Base-by-base conservation (phyloP, 2,329 filamentous ascomycete species). In the Pezicula rhizophila region DNA sequence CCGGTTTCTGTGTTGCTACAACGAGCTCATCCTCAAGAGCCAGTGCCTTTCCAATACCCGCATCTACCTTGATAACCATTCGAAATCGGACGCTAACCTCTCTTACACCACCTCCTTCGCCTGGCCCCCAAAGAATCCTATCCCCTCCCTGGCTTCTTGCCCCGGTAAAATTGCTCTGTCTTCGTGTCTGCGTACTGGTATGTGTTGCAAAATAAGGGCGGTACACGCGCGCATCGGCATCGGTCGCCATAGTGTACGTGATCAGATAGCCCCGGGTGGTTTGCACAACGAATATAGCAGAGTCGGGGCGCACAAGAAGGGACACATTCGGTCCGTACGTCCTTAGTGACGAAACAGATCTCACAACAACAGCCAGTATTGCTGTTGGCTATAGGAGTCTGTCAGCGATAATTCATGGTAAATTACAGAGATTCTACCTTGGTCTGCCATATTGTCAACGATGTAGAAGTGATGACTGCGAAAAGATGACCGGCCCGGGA, bases 21-120 rank as follows among this genome's bases (percentile, higher is more conserved):
- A 97, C 77, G 37, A 99, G 74, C 66, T 97, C 93, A 48, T 96
- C 89, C 57, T 97, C 93, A 18, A 97, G 76, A 2, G 93, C 92
- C 47, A 97, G 71, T 10, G 88, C 89, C 60, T 84, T 88, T 57
- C 84, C 84, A 59, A 99, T 96, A 2, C 93, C 93, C 2, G 93
- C 93, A 68, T 99, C 93, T 15, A 99, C 89, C 65, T 95, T 95
- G 63, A 99, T 97, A 12, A 96, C 92, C 87, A 96, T 96, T 49
- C 92, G 82, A 68, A 99, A 99, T 10, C 89, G 86, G 43, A 99
- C 78, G 60, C 86, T 95, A 48, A 95, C 82, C 68, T 99, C 93
- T 46, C 82, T 80, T 45, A 96, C 84, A 3, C 89, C 89, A 43
- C 78, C 78, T 8, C 87, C 87, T 66, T 96, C 93, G 31, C 91